Base-by-base conservation (phyloP, 2,329 filamentous ascomycete species). In the Fusarium verrucosum region DNA sequence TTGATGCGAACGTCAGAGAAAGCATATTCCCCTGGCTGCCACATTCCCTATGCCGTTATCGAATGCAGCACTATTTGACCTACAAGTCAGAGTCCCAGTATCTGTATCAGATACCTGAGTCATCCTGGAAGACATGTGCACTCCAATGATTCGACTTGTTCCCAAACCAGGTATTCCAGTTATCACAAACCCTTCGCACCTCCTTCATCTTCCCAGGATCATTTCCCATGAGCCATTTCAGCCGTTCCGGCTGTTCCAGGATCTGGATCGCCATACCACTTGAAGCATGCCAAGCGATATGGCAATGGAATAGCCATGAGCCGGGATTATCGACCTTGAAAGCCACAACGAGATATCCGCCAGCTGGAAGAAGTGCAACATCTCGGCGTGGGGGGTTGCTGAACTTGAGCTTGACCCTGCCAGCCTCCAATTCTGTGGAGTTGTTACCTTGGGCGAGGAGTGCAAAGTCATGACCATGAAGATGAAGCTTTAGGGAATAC, bases 391-490 rank as follows among this genome's bases (percentile, higher is more conserved):
- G 61, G n/a, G 61, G 58, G 16, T 64, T 64, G 14, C 53, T 7
- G 32, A 58, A 62, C 3, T 58, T 62, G 3, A 64, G 53, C 13
- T 8, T 35, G 2, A 51, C 41, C 5, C 41, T 36, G 9, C 44
- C 28, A 10, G 10, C 42, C 1, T 35, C 28, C 3, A 26, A 14
- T 7, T 38, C n/a, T 2, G 40, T 7, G 13, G 36, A 49, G 26
- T 54, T 46, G 5, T 26, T 32, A 1, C 58, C 61, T 26, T 62
- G 61, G 0, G 60, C 60, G 4, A 63, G 42, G 6, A 64, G 58
- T 2, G 52, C 52, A 30, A 64, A 62, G 52, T 58, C 61, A 5
- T 62, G 61, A 1, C 58, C 61, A 7, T 64, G 52, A 5, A 64
- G 61, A 47, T 64, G 26, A 10, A 35, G 45, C 43, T 19, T 1